Conservation (phyloP, 2,329 filamentous ascomycete genomes). For the Phyllosticta capitalensis region DNA sequence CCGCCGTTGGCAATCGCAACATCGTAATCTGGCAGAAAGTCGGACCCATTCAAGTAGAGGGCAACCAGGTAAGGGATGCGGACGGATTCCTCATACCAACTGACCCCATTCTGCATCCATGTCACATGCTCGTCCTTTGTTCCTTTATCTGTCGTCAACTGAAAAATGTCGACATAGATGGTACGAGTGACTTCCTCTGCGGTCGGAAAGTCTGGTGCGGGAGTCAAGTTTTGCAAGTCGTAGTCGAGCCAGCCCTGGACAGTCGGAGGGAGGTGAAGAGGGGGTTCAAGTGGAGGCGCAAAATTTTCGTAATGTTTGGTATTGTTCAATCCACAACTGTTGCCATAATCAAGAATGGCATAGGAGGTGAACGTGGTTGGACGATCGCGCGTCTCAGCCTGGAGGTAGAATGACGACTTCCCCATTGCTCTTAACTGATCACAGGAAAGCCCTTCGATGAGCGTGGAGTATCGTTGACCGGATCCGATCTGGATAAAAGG, state of each 20-base stretch:
- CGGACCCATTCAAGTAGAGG: slow-evolving; percentile 41
- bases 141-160: slow-evolving; percentile 11
- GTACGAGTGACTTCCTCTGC: slow-evolving; percentile 25
- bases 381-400: slow-evolving; percentile 43
- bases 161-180: slow-evolving; percentile 22
- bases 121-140: slow-evolving; percentile 9
- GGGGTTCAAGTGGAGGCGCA: slow-evolving; percentile 13
- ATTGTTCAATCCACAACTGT: slow-evolving; percentile 7
- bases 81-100: slow-evolving; percentile 14
- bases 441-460: slow-evolving; percentile 44
- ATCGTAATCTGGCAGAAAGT: slow-evolving; percentile 43
- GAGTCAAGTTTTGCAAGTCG: slow-evolving; percentile 24
- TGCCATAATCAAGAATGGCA: slow-evolving; percentile 39
- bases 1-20: slow-evolving; percentile 41
- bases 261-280: slow-evolving; percentile 23
- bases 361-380: slow-evolving; percentile 39
- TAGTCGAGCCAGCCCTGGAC: slow-evolving; percentile 31
- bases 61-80: slow-evolving; percentile 41
- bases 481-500: slow-evolving; percentile 46
- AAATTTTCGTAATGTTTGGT: background rate
- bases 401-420: slow-evolving; percentile 34
- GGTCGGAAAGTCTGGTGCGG: slow-evolving; percentile 24
- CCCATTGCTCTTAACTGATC: slow-evolving; percentile 33
- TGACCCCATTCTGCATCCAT: slow-evolving; percentile 18
- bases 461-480: slow-evolving; percentile 52